Evolutionary conservation across 1,139 yeast species (phyloP).

Genomic region (Blastobotrys niveus): DNA sequence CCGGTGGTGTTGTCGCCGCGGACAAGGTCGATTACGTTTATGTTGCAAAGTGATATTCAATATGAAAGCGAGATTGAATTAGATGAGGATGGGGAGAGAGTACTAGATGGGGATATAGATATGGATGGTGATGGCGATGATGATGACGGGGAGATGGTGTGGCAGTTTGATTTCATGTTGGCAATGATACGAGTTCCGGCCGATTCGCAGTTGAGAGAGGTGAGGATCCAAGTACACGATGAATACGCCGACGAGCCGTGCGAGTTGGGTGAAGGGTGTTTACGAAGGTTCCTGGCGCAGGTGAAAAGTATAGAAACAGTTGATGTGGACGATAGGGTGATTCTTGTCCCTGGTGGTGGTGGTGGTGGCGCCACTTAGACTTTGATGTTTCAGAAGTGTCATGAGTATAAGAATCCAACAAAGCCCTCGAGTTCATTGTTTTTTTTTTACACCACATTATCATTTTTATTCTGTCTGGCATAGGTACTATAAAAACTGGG

Average conservation of each 20-base stretch:
- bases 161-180: slow-evolving; percentile 7
- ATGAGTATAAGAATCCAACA: no score
- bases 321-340: background rate
- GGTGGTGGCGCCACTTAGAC: background rate
- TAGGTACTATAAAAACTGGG: no score
- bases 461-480: no score
- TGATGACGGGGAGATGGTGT: slow-evolving; percentile 1
- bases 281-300: background rate
- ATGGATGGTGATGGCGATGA: background rate
- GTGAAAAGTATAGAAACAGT: background rate
- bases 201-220: background rate
- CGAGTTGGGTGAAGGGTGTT: background rate
- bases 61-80: slow-evolving; percentile 3
- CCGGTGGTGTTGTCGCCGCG: background rate
- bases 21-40: background rate
- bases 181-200: background rate
- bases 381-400: no score
- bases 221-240: background rate
- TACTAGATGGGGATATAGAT: background rate
- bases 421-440: no score
- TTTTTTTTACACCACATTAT: no score
- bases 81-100: background rate
- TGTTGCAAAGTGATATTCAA: slow-evolving; percentile 1
- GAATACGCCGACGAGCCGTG: slow-evolving; percentile 5
- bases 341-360: background rate